Evolutionary conservation across 208 protist species (phyloP), one percentile per base, ranked within the genome.

Genomic region (Phytomonas sp.): DNA sequence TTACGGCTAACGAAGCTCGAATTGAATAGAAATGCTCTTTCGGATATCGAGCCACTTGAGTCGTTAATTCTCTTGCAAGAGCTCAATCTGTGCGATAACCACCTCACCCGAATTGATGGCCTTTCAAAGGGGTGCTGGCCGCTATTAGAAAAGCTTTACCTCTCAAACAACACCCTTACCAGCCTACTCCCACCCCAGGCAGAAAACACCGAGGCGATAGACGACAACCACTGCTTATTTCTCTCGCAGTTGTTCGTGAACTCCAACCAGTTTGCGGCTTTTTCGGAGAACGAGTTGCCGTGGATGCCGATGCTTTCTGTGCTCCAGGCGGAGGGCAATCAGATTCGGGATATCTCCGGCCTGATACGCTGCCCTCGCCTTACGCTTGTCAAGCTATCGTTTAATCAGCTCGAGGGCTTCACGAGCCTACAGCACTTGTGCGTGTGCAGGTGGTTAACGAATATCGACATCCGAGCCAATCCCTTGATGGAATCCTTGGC

Each of bases 191-290:
- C 37, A 11, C 34, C n/a, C 0, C 40, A n/a, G 28, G 29, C 28
- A 32, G 31, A 7, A 40, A 26, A 31, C 13, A 4, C 5, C 7
- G 13, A 28, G 26, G 17, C 9, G 72, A 66, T 68, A 15, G 26
- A 37, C 8, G 15, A 37, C 8, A 26, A 53, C 31, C 72, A 72
- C 8, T 81, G 83, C 33, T 31, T 72, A 30, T 92, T 82, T 40
- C 69, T 96, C 3, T 81, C 75, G 20, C 81, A 94, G 62, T 77
- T 96, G 5, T 93, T 93, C 67, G 63, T 94, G 13, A 93, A 91
- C 68, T 68, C 87, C 64, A 84, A 83, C 62, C 46, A 66, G 23
- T 75, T 96, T 30, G 72, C 73, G 28, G 36, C 60, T 0, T 66
- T 94, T 4, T 56, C 70, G 13, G 64, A 37, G 32, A 73, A 76